phyloP scores from a whole-genome alignment of 176 grass and related monocot genomes.

The Carex parvula region DNA sequence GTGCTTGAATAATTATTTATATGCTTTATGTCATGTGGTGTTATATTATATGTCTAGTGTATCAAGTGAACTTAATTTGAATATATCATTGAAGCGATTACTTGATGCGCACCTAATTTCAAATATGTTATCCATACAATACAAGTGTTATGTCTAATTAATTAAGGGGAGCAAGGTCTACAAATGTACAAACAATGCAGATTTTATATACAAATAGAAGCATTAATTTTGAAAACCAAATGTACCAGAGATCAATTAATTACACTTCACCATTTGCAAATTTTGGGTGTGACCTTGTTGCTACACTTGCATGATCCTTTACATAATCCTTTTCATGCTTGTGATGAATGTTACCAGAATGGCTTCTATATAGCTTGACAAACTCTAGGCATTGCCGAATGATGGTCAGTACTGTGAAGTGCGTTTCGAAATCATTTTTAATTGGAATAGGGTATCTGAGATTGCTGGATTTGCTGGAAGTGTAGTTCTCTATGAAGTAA shows the following conservation, averaged over 20 bases:
- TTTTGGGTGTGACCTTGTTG: background rate
- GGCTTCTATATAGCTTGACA: constrained; percentile 56
- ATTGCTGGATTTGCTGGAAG: constrained; percentile 28
- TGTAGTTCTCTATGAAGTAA: constrained; percentile 93
- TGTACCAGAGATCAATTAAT: background rate
- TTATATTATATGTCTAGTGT: background rate
- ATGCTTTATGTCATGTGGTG: background rate
- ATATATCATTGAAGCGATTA: background rate
- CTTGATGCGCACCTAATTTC: background rate
- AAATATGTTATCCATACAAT: background rate
- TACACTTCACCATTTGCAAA: background rate
- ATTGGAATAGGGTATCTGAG: constrained; percentile 39
- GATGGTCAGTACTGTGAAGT: constrained; percentile 64
- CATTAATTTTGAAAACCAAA: background rate
- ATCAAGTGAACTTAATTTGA: background rate
- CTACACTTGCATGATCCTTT: constrained; percentile 2
- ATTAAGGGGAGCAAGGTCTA: background rate
- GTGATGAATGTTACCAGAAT: constrained; percentile 27
- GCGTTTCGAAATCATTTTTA: constrained; percentile 75
- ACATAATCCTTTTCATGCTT: constrained; percentile 14
- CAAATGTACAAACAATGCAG: background rate
- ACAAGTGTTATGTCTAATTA: constrained; percentile 1
- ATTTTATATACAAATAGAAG: background rate
- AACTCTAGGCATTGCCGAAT: constrained; percentile 86
- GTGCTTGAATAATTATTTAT: constrained; percentile 24